Base-by-base conservation (phyloP, 2,329 filamentous ascomycete genomes). In the Fusarium floridanum region DNA sequence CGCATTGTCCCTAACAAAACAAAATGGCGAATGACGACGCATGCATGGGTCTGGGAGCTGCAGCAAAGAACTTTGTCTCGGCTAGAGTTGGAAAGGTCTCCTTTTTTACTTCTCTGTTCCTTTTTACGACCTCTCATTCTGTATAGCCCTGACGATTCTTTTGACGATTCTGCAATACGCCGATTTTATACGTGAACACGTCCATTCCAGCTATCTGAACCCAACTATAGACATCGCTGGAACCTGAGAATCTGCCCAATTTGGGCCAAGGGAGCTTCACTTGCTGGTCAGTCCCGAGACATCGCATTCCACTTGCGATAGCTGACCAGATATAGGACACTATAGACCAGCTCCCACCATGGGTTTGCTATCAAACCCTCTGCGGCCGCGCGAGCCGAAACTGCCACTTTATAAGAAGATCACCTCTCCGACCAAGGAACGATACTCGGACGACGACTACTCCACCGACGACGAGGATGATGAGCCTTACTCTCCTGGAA, bases 321-420 rank as follows among this genome's bases (percentile, higher is more conserved):
- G 39, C 64, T 71, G 27, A 76, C 55, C 45, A 48, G 59, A 17
- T 48, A 67, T 17, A 29, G 24, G 37, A 74, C 66, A 53, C 60
- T 34, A 65, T 20, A 72, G 32, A 41, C 22, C 43, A 55, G 56
- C 34, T 61, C 60, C 65, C 69, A 80, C 74, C 69, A 91, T 91
- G 88, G 88, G 86, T 65, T 79, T 87, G 64, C 81, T 87, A 64
- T 83, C 86, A 55, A 88, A 86, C 68, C 84, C 84, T 45, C 77
- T 89, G 74, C 86, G 86, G 66, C 81, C 85, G 64, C 86, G 87
- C 72, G 84, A 86, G 73, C 79, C 83, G 61, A 85, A 83, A 70
- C 82, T 91, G 32, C 89, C 89, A 22, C 74, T 89, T 12, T 90
- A 90, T 80, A 86, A 88, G 72, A 85, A 85, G 66, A 65, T 85